Evolutionary conservation across 2,329 filamentous ascomycete species (phyloP), one percentile per base, ranked within the genome.

Genomic region (Phoma sp.): DNA sequence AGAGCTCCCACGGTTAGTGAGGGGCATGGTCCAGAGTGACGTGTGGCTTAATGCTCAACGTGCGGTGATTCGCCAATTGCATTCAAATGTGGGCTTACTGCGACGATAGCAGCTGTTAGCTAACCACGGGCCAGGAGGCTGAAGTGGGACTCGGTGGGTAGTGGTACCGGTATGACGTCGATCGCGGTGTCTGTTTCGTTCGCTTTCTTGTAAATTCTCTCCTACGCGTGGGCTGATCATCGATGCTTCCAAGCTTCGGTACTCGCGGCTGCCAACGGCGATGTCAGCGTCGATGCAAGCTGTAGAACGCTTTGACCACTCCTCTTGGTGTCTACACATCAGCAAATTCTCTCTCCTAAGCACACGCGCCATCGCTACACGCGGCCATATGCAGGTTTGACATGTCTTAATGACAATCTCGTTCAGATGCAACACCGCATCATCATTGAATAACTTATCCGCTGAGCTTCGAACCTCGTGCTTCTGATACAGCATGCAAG

Each of bases 21-120:
- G 67, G 65, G 68, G 65, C 62, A 55, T 53, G 57, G 50, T 61
- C 57, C 32, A 37, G 45, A 63, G 65, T 72, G 68, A 70, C 68
- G 68, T 69, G 66, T 65, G 55, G 62, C 54, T 58, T 49, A 21
- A 45, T 46, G 52, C 46, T 43, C 43, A 51, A 51, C 52, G 46
- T 55, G 46, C 37, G 12, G 19, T 50, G 41, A 55, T 55, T 55
- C 43, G 52, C 58, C 63, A 65, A 68, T 67, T 51, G 59, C 17
- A 27, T 37, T 39, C 39, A 55, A 37, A 22, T 53, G 61, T 64
- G 62, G 66, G 62, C 63, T 65, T 59, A 61, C 53, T 65, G 55
- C 55, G 53, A 50, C 48, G 54, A 49, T 55, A 49, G 46, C 29
- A 58, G 54, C 50, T 57, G 60, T 50, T 47, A 58, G 58, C 58